Conservation (phyloP, 2,329 filamentous ascomycete genomes). For the Orbilia javanica region DNA sequence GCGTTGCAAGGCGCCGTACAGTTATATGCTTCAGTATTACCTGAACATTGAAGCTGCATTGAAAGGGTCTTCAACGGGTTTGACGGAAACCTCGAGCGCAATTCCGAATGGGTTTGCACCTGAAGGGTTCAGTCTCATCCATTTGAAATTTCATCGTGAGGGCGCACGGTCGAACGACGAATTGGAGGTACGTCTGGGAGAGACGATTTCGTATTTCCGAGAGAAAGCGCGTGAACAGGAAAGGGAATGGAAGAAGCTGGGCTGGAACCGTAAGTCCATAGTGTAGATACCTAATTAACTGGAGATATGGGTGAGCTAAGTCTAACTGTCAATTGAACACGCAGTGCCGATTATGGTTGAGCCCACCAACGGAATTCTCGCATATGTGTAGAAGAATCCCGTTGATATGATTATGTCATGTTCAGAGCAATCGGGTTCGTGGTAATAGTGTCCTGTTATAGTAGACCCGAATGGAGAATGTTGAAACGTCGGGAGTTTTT, state of each 20-base stretch:
- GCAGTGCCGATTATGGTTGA: conserved; percentile 56
- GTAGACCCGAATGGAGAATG: conserved; percentile 17
- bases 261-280: conserved; percentile 55
- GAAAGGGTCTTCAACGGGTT: conserved; percentile 34
- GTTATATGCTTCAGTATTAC: conserved; percentile 58
- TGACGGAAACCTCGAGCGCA: conserved; percentile 41
- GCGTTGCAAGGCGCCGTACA: conserved; percentile 56
- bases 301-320: conserved; percentile 12
- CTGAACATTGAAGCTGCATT: conserved; percentile 50
- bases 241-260: conserved; percentile 48
- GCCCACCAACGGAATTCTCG: conserved; percentile 28
- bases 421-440: background rate
- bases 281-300: background rate
- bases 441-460: conserved; percentile 16
- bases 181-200: conserved; percentile 37
- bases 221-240: conserved; percentile 46
- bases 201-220: conserved; percentile 44
- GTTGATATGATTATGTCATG: background rate
- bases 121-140: conserved; percentile 42
- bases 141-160: conserved; percentile 38
- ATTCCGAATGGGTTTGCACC: conserved; percentile 54
- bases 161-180: conserved; percentile 25
- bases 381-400: conserved; percentile 34
- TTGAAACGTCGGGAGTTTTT: conserved; percentile 27
- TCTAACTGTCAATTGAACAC: conserved; percentile 15